These are phyloP conservation scores for Yarrowia phangngaensis DNA, from an alignment of 805 yeast species.

Conservation along the genomic window DNA sequence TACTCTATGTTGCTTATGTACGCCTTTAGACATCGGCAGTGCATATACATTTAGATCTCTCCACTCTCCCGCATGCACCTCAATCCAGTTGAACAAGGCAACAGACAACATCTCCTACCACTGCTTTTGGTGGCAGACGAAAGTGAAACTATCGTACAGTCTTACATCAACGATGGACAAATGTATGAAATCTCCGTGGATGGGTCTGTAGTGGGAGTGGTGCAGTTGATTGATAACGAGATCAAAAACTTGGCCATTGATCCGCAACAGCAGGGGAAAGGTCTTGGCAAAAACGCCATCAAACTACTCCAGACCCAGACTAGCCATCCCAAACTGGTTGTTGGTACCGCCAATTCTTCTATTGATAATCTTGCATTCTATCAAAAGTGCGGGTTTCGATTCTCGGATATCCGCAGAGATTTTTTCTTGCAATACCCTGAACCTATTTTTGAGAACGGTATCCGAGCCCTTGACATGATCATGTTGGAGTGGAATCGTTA, in stretches of 20 bases:
- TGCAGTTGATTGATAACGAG: conserved; percentile 12
- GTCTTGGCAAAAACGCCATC: conserved; percentile 9
- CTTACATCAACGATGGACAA: conserved; percentile 3
- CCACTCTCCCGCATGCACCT: too few relatives aligned
- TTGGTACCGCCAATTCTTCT: conserved; percentile 19
- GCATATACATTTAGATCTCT: too few relatives aligned
- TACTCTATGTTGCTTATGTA: too few relatives aligned
- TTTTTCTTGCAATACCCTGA: conserved; percentile 13
- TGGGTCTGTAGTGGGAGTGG: not conserved
- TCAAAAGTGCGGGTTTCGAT: conserved; percentile 20
- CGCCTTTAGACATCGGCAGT: too few relatives aligned
- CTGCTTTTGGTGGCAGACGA: conserved; percentile 9
- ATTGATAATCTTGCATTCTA: conserved; percentile 20
- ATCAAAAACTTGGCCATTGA: conserved; percentile 16
- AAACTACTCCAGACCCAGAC: not conserved
- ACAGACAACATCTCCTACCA: not conserved
- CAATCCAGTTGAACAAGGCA: not conserved
- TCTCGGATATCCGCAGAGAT: conserved; percentile 1
- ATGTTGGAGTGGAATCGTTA: conserved; percentile 22
- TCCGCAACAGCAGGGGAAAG: conserved; percentile 3
- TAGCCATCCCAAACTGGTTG: not conserved
- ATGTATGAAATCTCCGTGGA: not conserved
- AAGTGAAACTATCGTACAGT: conserved; percentile 5
- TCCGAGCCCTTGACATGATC: conserved; percentile 12
- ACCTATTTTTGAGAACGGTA: conserved; percentile 18